Conservation (phyloP, 148 eudicot species). For the Dianthus caryophyllus region DNA sequence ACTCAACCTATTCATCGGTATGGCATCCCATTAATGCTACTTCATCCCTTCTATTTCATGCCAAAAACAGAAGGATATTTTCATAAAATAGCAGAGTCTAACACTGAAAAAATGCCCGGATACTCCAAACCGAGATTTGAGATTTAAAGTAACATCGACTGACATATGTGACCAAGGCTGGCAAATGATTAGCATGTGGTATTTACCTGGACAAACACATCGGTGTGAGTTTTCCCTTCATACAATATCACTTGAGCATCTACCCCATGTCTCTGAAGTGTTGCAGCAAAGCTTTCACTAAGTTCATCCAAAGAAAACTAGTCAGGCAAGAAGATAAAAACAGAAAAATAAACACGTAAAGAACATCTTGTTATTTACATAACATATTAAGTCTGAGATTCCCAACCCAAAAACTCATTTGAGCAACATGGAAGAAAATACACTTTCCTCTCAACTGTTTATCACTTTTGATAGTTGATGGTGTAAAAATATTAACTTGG, state of each 20-base stretch:
- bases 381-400: not conserved
- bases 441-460: not conserved
- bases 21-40: no score
- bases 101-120: not conserved
- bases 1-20: not conserved
- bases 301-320: not conserved
- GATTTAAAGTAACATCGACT: not conserved
- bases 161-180: not conserved
- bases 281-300: constrained; percentile 68
- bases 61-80: not conserved
- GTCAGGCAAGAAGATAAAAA: not conserved
- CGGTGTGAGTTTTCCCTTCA: constrained; percentile 93
- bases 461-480: not conserved
- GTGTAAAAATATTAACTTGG: not conserved
- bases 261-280: constrained; percentile 71
- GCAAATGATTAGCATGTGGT: not conserved
- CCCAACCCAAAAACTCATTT: not conserved
- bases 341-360: not conserved
- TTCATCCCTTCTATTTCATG: not conserved
- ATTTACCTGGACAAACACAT: constrained; percentile 85
- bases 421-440: not conserved
- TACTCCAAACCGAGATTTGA: no score
- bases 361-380: not conserved
- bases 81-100: not conserved
- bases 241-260: constrained; percentile 70